These are phyloP conservation scores for Marchantia paleacea DNA, from an alignment of 225 moss, liverwort and hornwort species.

Conservation along the genomic window DNA sequence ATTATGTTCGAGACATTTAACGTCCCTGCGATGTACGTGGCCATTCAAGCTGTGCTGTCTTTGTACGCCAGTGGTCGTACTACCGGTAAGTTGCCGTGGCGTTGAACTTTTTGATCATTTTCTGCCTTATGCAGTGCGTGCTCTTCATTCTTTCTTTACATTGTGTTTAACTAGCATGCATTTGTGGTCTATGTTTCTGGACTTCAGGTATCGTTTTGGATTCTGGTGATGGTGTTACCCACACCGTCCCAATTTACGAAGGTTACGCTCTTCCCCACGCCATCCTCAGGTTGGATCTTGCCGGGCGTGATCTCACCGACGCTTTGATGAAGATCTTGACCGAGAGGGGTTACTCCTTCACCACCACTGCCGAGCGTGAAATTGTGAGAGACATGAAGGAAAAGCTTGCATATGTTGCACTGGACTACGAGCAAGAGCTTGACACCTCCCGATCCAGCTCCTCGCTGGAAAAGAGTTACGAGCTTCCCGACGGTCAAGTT, in stretches of 20 bases:
- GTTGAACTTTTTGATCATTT: not conserved
- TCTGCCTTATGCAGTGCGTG: not conserved
- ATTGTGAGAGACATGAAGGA: constrained; percentile 99
- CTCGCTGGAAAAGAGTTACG: constrained; percentile 70
- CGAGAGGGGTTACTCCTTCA: constrained; percentile 97
- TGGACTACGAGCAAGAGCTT: constrained; percentile 59
- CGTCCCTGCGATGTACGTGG: constrained; percentile 60
- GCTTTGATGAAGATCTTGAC: constrained; percentile 96
- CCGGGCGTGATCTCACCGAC: constrained; percentile 95
- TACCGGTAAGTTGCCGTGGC: constrained; percentile 44
- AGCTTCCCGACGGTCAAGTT: constrained; percentile 79
- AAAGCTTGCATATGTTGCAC: constrained; percentile 67
- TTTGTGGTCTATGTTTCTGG: not conserved
- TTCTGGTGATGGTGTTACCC: constrained; percentile 63
- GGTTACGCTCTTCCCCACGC: constrained; percentile 93
- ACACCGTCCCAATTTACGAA: constrained; percentile 64
- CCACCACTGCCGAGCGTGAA: constrained; percentile 90
- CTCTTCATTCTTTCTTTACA: not conserved
- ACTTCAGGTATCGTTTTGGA: constrained; percentile 55
- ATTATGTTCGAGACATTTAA: constrained; percentile 71
- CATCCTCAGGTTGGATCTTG: constrained; percentile 92
- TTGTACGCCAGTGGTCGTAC: constrained; percentile 63
- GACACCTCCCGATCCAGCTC: constrained; percentile 56
- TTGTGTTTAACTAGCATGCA: not conserved
- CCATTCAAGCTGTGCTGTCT: constrained; percentile 59